Base-by-base conservation (phyloP, 805 yeast species). In the Hyphopichia homilentoma region DNA sequence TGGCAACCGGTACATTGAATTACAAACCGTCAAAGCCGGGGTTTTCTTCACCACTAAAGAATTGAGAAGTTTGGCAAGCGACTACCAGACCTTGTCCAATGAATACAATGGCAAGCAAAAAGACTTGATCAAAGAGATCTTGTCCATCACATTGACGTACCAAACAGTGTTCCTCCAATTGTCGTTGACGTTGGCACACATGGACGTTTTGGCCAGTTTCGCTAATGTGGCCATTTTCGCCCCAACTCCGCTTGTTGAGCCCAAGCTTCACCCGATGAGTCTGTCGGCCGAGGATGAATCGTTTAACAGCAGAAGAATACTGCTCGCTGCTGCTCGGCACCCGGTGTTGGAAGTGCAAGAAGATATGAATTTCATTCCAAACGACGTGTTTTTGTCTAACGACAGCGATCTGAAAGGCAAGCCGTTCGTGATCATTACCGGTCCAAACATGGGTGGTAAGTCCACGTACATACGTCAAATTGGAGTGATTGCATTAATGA, bases 361-460 rank as follows among this genome's bases (percentile, higher is more conserved):
- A 41, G 96, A 86, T 40, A 66, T 89, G 33, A 72, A 77, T n/a
- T 93, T 93, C 50, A 90, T 93, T 39, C 78, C 97, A 3, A 93
- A 93, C 56, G 97, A 93, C 53, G 84, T 88, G n/a, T 57, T 65
- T 7, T 64, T 93, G 35, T 62, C 68, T 9, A 75, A 77, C 29
- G 30, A 26, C 1, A 40, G 29, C 4, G 73, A 67, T 11, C 54
- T 58, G 4, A 45, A 44, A 11, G 60, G 57, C 2, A 65, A 76
- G 9, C 88, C 85, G 37, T 90, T 93, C 48, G 68, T 78, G 6
- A 83, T 93, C 14, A 86, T 93, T 16, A 89, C 97, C 0, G 97
- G 97, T 21, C 97, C 97, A 22, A 89, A 89, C 54, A 89, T 89
- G 97, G 97, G 97, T 40, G 97, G 97, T 52, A 89, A 89, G 56